phyloP scores from a whole-genome alignment of 1,284 basidiomycete genomes.

The Ustilago trichophora region DNA sequence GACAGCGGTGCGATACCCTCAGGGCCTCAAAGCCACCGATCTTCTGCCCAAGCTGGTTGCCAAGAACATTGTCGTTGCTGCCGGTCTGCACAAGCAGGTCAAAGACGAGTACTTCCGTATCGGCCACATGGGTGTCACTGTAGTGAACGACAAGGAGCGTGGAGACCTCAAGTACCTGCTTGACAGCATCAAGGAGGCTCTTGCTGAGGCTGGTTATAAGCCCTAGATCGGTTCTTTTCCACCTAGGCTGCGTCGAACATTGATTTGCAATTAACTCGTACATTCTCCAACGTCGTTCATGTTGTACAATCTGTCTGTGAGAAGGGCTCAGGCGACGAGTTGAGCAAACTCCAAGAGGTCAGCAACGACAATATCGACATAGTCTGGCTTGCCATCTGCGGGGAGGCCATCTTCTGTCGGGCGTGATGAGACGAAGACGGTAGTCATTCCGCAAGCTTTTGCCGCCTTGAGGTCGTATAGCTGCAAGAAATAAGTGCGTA shows the following conservation, averaged over 20 bases:
- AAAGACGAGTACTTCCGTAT: constrained; percentile 74
- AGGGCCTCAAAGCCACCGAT: constrained; percentile 58
- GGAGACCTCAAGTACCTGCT: constrained; percentile 80
- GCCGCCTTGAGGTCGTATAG: constrained; percentile 35
- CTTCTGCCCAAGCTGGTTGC: constrained; percentile 70
- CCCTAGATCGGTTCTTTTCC: constrained; percentile 2
- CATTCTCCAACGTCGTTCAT: not conserved
- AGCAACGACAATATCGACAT: constrained; percentile 26
- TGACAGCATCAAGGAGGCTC: constrained; percentile 73
- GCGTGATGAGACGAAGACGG: constrained; percentile 33
- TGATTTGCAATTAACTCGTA: not conserved
- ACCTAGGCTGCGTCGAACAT: not conserved
- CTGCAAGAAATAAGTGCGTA: not conserved
- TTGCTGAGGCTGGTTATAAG: constrained; percentile 69
- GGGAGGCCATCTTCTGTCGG: constrained; percentile 24
- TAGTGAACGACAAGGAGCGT: constrained; percentile 71
- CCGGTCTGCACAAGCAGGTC: constrained; percentile 85
- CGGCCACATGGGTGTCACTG: constrained; percentile 89
- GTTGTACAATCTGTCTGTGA: too few species aligned
- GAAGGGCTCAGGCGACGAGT: not conserved
- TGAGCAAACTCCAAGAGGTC: constrained; percentile 22
- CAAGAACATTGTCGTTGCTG: constrained; percentile 83
- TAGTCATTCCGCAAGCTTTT: constrained; percentile 34
- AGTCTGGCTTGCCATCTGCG: constrained; percentile 20
- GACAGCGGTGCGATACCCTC: constrained; percentile 64